Base-by-base conservation (phyloP, 331 rosid genomes). In the Erythrophleum ivorense region DNA sequence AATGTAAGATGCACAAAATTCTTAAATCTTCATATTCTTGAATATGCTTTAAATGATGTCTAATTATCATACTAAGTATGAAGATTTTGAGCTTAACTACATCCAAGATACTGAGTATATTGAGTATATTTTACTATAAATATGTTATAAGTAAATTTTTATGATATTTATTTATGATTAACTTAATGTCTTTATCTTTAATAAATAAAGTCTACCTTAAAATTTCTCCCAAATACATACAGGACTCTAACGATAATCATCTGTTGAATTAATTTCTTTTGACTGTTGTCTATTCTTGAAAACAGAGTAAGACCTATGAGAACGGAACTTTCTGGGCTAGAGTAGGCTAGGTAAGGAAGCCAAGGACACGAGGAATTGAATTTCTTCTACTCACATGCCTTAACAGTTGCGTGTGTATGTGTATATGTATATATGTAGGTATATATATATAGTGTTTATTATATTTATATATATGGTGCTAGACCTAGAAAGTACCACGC, bases 271-370 rank as follows among this genome's bases (percentile, higher is more conserved):
- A 9, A 24, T n/a, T 45, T 63, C 18, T 11, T 34, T 29, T 12
- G 19, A 57, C 68, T 64, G 41, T n/a, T 50, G 48, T 24, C 29
- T 7, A 67, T 13, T 40, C 40, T 57, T 75, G 14, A 33, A 66
- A 66, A 36, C 1, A 15, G 21, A 64, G 41, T 3, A 52, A 62
- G 34, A 66, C 29, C 34, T 66, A 16, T 41, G 33, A 41, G 86
- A 78, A 85, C 78, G 81, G 86, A 85, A 85, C 81, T 82, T 85
- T 85, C 81, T 58, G 73, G 71, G 75, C 75, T 46, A 48, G 57
- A 21, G 57, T 71, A 73, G 76, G 57, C 55, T 64, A 46, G 83
- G 43, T 72, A 60, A 68, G 49, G 36, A 18, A 46, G 19, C 73
- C 38, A 21, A 69, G 74, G 46, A 33, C 2, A 48, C 41, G 9